A percentile compares a stretch with the other conserved stretches of the same genome.
Conservation (phyloP, 768 basidiomycete species). For the Agrocybe pediades region DNA sequence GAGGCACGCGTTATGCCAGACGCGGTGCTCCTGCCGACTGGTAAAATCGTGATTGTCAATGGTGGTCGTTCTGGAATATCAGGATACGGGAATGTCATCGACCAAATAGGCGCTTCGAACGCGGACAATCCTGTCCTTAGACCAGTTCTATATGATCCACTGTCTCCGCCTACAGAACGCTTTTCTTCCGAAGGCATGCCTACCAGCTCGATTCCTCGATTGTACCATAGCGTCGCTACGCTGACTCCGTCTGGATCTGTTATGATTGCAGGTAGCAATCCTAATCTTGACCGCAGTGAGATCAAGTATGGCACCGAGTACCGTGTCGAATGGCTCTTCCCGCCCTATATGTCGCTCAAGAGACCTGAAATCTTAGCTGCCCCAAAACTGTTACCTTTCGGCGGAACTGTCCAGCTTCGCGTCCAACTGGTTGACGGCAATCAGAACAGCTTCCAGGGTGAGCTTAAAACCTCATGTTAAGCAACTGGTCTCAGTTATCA, state of each 20-base stretch:
- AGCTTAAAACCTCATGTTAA: conserved; percentile 3
- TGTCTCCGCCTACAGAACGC: conserved; percentile 51
- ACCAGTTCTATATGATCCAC: conserved; percentile 71
- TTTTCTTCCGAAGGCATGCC: conserved; percentile 63
- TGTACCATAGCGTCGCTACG: conserved; percentile 87
- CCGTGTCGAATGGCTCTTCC: conserved; percentile 82
- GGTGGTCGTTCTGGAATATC: conserved; percentile 75
- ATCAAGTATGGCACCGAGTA: conserved; percentile 82
- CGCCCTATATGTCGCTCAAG: conserved; percentile 71
- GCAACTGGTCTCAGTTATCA: neutral
- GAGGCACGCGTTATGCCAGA: conserved; percentile 76
- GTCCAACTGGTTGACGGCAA: conserved; percentile 38
- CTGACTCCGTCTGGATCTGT: conserved; percentile 70
- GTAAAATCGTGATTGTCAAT: conserved; percentile 73
- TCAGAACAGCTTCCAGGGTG: conserved; percentile 51
- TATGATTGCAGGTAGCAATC: conserved; percentile 84
- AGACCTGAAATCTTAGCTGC: conserved; percentile 52
- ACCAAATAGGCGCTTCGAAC: conserved; percentile 75
- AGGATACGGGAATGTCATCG: conserved; percentile 73
- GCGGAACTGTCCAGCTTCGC: conserved; percentile 45
- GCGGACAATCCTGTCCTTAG: conserved; percentile 71
- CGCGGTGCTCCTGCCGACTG: conserved; percentile 79
- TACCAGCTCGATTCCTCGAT: conserved; percentile 64
- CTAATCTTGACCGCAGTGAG: conserved; percentile 78
- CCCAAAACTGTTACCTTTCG: conserved; percentile 43